These are phyloP conservation scores for Hordeum marinum DNA, from an alignment of 176 grass and related monocot species.

Conservation along the genomic window DNA sequence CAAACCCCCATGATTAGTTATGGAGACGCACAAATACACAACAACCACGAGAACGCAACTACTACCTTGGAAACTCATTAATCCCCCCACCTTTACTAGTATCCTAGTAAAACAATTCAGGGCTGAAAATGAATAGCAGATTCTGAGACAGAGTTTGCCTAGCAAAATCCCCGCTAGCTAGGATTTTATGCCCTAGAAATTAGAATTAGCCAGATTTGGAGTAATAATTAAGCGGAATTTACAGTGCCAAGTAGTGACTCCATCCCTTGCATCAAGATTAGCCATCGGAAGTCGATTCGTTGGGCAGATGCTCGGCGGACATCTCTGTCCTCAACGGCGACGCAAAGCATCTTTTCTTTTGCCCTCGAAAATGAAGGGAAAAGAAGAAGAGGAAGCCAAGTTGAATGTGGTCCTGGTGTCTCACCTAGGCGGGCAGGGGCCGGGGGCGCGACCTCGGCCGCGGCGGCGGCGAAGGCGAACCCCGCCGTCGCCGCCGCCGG, in stretches of 20 bases:
- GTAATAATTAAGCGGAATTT: background rate
- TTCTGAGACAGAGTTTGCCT: background rate
- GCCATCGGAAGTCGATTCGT: background rate
- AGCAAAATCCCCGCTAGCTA: background rate
- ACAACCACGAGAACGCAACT: background rate
- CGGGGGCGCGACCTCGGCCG: background rate
- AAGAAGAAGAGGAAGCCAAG: background rate
- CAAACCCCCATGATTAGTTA: background rate
- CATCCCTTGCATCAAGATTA: background rate
- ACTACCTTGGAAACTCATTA: background rate
- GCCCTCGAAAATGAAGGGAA: background rate
- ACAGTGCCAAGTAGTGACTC: background rate
- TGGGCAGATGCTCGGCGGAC: background rate
- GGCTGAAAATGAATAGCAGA: background rate
- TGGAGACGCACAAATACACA: background rate
- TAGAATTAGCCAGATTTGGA: background rate
- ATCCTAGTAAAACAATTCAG: background rate
- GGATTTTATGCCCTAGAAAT: background rate
- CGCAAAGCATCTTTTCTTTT: background rate
- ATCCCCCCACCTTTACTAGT: background rate
- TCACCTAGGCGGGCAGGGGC: slow-evolving; percentile 16
- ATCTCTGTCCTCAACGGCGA: no score
- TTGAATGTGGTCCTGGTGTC: background rate
- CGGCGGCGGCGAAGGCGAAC: background rate
- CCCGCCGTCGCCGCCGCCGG: background rate